Base-by-base conservation (phyloP, 1,139 yeast species). In the Candida albicans region DNA sequence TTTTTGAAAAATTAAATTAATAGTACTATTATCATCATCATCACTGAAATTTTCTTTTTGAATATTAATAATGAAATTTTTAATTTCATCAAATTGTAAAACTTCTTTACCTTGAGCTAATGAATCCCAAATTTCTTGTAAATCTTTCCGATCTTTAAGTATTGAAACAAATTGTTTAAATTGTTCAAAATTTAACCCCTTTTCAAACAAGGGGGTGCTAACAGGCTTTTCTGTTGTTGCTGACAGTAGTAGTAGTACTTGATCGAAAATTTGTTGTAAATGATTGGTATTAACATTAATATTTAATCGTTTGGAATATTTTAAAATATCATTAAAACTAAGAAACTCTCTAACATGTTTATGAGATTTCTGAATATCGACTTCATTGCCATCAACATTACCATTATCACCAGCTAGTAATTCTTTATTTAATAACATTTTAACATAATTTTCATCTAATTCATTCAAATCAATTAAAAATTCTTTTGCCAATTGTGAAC, bases 111-210 rank as follows among this genome's bases (percentile, higher is more conserved):
- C 41, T 3, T 52, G 58, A 37, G 58, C 54, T 6, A 64, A 11
- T 1, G 48, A 30, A 66, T 70, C 33, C 68, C 71, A 71, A 13
- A 73, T 60, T 1, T 41, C 39, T 2, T 45, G 46, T 8, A 73
- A 54, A 45, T 73, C 79, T 30, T 56, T 52, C 38, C 79, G 55
- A 29, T 52, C 55, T 48, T 72, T 72, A 37, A 73, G 55, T 1
- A 62, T 62, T 26, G 79, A 74, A 1, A 91, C 91, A 61, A 90
- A 88, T 25, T 62, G 59, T 57, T 86, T 84, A 61, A 91, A 91
- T 53, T 87, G 89, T 2, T 72, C 74, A 55, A 88, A 89, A 49
- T 79, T 75, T 25, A 91, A 64, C 1, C 62, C 62, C 22, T 43
- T 36, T 35, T 50, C 53, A 34, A 35, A 38, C 9, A 50, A 37